A percentile compares a stretch with the other conserved stretches of the same genome.
These are phyloP conservation scores for Aristolochia californica DNA, from an alignment of 164 flowering plant species.

Conservation along the genomic window DNA sequence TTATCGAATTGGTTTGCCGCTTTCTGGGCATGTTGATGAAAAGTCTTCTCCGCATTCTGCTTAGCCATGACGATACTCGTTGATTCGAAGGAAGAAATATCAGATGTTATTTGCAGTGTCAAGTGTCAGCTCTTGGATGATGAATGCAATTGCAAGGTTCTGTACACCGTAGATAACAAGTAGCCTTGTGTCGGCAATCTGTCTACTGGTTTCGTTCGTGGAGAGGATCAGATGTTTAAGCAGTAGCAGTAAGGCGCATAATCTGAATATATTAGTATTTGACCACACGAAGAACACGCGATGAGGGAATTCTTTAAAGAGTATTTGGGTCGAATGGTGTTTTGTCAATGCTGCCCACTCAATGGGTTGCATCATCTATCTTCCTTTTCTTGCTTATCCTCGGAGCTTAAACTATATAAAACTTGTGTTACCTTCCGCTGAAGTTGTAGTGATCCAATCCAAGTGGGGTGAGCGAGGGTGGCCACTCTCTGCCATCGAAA, in stretches of 20 bases:
- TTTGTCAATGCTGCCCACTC: conserved; percentile 5
- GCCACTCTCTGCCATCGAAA: conserved; percentile 5
- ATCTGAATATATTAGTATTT: conserved; percentile 13
- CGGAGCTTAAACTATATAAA: not conserved
- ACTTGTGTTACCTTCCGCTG: conserved; percentile 6
- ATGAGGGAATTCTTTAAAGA: not conserved
- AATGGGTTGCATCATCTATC: not conserved
- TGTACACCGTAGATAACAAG: too few relatives aligned
- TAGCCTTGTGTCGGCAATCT: too few relatives aligned
- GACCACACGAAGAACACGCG: conserved; percentile 18
- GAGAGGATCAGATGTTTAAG: not conserved
- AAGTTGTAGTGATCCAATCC: conserved; percentile 11
- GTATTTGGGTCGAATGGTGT: too few relatives aligned
- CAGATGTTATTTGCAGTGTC: not conserved
- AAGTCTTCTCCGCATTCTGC: too few relatives aligned
- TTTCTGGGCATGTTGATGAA: too few relatives aligned
- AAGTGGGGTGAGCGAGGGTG: conserved; percentile 14
- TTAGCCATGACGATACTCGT: too few relatives aligned
- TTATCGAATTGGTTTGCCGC: too few relatives aligned
- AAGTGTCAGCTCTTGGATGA: not conserved
- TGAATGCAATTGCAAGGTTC: not conserved
- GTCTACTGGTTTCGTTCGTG: not conserved
- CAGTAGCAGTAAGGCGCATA: too few relatives aligned
- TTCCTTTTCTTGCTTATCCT: conserved; percentile 13
- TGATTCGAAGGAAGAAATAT: too few relatives aligned